Evolutionary conservation across 495 filamentous ascomycete species (phyloP).

Genomic region (Aspergillus saccharolyticus): DNA sequence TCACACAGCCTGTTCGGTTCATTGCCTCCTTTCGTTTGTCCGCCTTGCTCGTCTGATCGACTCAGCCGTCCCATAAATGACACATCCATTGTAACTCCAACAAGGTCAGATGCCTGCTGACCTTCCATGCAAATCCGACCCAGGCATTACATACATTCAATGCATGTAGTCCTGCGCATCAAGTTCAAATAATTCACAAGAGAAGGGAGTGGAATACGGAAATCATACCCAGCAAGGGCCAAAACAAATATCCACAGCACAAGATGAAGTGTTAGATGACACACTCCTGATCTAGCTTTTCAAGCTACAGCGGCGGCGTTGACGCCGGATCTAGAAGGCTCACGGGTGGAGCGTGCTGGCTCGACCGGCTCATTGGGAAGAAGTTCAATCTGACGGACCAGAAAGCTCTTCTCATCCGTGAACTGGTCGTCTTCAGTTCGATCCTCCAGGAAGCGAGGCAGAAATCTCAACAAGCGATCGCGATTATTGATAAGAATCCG

Average conservation of each 20-base stretch:
- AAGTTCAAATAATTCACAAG: conserved; percentile 11
- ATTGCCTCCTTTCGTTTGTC: conserved; percentile 1
- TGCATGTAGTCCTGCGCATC: conserved; percentile 16
- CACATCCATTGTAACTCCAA: conserved; percentile 12
- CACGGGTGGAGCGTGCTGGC: conserved; percentile 28
- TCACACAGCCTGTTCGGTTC: not conserved
- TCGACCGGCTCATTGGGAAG: conserved; percentile 65
- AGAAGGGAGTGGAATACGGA: conserved; percentile 5
- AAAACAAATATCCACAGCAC: not conserved
- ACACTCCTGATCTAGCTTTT: not conserved
- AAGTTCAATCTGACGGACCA: conserved; percentile 88
- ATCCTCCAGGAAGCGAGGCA: conserved; percentile 89
- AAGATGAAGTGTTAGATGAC: not conserved
- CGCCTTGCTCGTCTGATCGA: conserved; percentile 1
- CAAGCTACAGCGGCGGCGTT: conserved; percentile 34
- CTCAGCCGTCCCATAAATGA: conserved; percentile 8
- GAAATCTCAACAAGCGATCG: conserved; percentile 79
- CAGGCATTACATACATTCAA: conserved; percentile 16
- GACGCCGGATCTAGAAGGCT: conserved; percentile 28
- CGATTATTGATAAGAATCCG: conserved; percentile 94
- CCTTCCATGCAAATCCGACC: conserved; percentile 21
- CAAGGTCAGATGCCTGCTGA: conserved; percentile 21
- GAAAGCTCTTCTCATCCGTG: conserved; percentile 92
- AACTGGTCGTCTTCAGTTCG: conserved; percentile 98
- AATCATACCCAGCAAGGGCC: conserved; percentile 3